Percentiles rank a stretch among this genome's conserved stretches.
Evolutionary conservation across 768 basidiomycete species (phyloP).

Genomic region (Tricholoma saponaceum): DNA sequence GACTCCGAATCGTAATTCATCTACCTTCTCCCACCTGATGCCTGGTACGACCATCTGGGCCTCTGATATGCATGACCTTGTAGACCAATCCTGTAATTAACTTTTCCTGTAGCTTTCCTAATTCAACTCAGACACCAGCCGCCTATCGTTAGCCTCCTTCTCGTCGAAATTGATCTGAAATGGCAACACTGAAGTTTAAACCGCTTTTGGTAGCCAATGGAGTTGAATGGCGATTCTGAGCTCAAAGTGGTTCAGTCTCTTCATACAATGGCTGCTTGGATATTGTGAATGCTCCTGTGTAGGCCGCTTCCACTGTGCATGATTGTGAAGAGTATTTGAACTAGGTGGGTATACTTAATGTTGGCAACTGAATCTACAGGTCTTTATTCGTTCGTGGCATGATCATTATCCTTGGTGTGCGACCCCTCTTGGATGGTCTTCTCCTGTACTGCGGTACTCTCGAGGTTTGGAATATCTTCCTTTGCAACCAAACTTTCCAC

Average conservation of each 20-base stretch:
- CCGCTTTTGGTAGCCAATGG: not conserved
- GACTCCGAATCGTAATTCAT: slow-evolving; percentile 24
- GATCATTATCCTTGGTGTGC: not conserved
- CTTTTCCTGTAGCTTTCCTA: not conserved
- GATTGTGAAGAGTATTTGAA: no score
- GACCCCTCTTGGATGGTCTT: not conserved
- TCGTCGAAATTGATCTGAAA: not conserved
- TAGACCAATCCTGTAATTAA: not conserved
- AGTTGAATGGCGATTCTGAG: not conserved
- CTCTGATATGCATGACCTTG: not conserved
- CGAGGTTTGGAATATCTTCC: not conserved
- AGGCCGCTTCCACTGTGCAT: no score
- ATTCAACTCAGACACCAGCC: not conserved
- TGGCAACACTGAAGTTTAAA: not conserved
- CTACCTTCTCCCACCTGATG: not conserved
- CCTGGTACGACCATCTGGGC: not conserved
- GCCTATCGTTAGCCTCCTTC: not conserved
- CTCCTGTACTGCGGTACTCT: not conserved
- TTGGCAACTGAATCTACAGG: not conserved
- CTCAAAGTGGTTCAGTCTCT: not conserved
- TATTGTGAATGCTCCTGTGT: not conserved
- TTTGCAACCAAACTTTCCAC: slow-evolving; percentile 8
- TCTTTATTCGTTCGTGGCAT: not conserved
- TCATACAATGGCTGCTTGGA: not conserved
- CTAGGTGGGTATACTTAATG: not conserved